A percentile compares a stretch with the other conserved stretches of the same genome.
Evolutionary conservation across 768 basidiomycete genomes (phyloP).

Genomic region (Punctularia strigosozonata): DNA sequence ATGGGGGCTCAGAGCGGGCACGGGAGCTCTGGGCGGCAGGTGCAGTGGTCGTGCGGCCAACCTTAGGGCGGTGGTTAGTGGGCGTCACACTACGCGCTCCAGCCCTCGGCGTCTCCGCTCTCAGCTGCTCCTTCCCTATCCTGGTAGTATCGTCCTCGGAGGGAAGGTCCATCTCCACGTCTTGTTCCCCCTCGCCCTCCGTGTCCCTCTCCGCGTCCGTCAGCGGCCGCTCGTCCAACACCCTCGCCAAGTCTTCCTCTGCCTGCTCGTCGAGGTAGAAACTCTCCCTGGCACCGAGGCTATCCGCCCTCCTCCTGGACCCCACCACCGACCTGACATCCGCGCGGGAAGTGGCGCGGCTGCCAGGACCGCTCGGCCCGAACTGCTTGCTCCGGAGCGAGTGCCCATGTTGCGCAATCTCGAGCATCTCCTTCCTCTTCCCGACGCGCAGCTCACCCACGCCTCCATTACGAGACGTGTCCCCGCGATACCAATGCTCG

Average conservation of each 20-base stretch:
- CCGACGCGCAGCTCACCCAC: slow-evolving; percentile 75
- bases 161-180: slow-evolving; percentile 6
- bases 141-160: slow-evolving; percentile 9
- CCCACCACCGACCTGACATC: slow-evolving; percentile 10
- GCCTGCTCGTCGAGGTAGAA: slow-evolving; percentile 54
- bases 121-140: slow-evolving; percentile 13
- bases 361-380: slow-evolving; percentile 6
- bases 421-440: slow-evolving; percentile 70
- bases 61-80: too few species aligned
- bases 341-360: slow-evolving; percentile 14
- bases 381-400: slow-evolving; percentile 21
- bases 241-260: slow-evolving; percentile 33
- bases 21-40: too few species aligned
- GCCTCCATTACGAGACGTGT: slow-evolving; percentile 79
- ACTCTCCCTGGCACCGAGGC: slow-evolving; percentile 48
- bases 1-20: too few species aligned
- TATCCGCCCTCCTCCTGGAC: slow-evolving; percentile 52
- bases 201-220: slow-evolving; percentile 59
- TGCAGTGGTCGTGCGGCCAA: too few species aligned
- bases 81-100: too few species aligned
- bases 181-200: slow-evolving; percentile 25
- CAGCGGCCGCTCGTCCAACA: slow-evolving; percentile 64
- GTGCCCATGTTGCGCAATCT: slow-evolving; percentile 80
- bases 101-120: too few species aligned
- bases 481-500: slow-evolving; percentile 87